Base-by-base conservation (phyloP, 2,329 filamentous ascomycete genomes). In the Colletotrichum lentis region DNA sequence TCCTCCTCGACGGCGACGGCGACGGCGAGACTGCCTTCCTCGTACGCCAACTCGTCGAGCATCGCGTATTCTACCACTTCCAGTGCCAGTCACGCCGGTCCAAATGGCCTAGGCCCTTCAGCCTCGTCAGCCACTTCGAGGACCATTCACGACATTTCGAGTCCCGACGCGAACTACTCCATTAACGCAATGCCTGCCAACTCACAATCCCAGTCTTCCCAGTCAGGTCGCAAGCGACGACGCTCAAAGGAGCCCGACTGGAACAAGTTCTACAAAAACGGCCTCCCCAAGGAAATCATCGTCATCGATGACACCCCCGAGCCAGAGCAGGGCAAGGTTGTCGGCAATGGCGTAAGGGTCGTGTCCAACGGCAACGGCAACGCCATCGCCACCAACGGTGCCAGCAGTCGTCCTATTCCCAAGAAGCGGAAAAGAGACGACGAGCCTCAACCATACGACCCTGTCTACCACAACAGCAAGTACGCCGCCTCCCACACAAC, bases 211-310 rank as follows among this genome's bases (percentile, higher is more conserved):
- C 52, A 72, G 55, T 62, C 70, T 47, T 57, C 60, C 27, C 52
- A 66, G 52, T 77, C 73, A 22, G 71, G 73, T 41, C 75, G 83
- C 71, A 88, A 88, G 76, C 82, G 85, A 72, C 82, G 86, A 72
- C 85, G 85, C 69, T 87, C 84, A 70, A 86, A 85, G 77, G 84
- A 88, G 72, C 91, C 91, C 57, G 90, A 96, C 79, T 96, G 92
- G 92, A 84, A 86, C 66, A 88, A 86, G 71, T 96, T 94, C 76
- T 95, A 94, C 78, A 91, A 90, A 76, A 94, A 95, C 77, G 92
- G 92, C 4, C 81, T 94, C 31, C 92, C 92, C 27, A 91, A 93
- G 76, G 92, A 96, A 81, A 89, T 96, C 76, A 95, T 96, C 75
- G 89, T 95, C 74, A 96, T 96, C 74, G 88, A 91, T 71, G 90